A percentile compares a stretch with the other conserved stretches of the same genome.
Conservation (phyloP, 2,329 filamentous ascomycete species). For the Penicillium brasilianum region DNA sequence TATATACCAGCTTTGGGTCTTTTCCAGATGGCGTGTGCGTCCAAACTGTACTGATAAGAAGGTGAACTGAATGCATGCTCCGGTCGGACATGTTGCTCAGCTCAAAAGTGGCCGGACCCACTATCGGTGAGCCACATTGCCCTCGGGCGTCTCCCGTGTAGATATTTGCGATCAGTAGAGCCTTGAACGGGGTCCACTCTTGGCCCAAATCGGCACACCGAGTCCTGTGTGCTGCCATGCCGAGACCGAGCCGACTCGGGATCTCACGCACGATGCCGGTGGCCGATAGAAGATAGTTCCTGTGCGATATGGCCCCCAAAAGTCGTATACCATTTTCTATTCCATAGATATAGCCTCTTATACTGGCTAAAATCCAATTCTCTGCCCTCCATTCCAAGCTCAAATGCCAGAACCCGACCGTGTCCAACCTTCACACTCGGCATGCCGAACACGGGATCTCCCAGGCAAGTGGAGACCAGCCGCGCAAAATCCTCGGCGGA, state of each 20-base stretch:
- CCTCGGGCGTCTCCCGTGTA: constrained; percentile 26
- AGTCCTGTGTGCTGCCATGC: constrained; percentile 17
- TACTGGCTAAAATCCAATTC: neutral
- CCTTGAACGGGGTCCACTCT: constrained; percentile 19
- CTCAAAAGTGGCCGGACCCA: constrained; percentile 19
- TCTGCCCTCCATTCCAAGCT: neutral
- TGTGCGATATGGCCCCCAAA: neutral
- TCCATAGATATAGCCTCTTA: neutral
- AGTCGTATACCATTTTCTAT: neutral
- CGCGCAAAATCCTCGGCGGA: constrained; percentile 19
- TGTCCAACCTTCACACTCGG: constrained; percentile 15
- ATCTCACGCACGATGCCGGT: constrained; percentile 18
- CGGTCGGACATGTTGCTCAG: constrained; percentile 5
- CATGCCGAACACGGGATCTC: constrained; percentile 29
- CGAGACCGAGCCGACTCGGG: constrained; percentile 28
- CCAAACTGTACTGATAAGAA: constrained; percentile 20
- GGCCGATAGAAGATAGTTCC: neutral
- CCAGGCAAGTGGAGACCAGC: neutral
- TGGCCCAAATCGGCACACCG: constrained; percentile 34
- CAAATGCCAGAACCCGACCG: neutral
- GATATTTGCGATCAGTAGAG: constrained; percentile 27
- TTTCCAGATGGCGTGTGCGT: constrained; percentile 1
- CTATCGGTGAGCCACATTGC: constrained; percentile 22
- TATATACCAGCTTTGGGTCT: constrained; percentile 21
- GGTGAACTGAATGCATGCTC: neutral